Evolutionary conservation across 2,329 filamentous ascomycete genomes (phyloP).

Genomic region (Sordariomycetes sp.): DNA sequence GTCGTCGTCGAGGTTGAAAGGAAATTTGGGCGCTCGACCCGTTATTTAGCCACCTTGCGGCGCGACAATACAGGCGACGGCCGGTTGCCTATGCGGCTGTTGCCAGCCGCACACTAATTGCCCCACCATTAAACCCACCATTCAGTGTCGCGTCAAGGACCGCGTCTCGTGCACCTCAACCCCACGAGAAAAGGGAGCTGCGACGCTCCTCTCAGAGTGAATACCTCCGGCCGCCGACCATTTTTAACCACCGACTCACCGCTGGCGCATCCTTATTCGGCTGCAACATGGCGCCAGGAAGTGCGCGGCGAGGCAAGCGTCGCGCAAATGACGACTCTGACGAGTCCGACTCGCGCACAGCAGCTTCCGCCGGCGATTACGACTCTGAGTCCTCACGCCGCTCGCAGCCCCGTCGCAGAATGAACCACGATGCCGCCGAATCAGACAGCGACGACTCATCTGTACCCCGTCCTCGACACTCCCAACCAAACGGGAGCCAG

Average conservation of each 20-base stretch:
- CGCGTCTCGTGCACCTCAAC: background rate
- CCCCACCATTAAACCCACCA: background rate
- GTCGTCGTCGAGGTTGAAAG: background rate
- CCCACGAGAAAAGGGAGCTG: background rate
- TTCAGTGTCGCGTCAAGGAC: background rate
- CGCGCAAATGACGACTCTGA: background rate
- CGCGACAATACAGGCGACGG: background rate
- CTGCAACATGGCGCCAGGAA: background rate
- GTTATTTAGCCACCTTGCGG: too few relatives aligned
- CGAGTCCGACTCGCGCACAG: background rate
- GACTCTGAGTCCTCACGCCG: conserved; percentile 4
- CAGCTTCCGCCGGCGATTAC: background rate
- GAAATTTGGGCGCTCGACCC: background rate
- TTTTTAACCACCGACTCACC: background rate
- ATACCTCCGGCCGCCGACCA: background rate
- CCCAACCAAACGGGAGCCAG: conserved; percentile 3
- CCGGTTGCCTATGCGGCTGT: background rate
- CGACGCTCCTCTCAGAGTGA: background rate
- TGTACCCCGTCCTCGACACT: background rate
- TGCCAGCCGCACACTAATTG: background rate
- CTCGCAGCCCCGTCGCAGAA: background rate
- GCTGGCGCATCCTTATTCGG: background rate
- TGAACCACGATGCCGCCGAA: background rate
- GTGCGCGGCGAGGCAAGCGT: background rate
- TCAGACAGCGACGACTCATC: background rate